Conservation (phyloP, 306 rosid species). For the Gillenia trifoliata region DNA sequence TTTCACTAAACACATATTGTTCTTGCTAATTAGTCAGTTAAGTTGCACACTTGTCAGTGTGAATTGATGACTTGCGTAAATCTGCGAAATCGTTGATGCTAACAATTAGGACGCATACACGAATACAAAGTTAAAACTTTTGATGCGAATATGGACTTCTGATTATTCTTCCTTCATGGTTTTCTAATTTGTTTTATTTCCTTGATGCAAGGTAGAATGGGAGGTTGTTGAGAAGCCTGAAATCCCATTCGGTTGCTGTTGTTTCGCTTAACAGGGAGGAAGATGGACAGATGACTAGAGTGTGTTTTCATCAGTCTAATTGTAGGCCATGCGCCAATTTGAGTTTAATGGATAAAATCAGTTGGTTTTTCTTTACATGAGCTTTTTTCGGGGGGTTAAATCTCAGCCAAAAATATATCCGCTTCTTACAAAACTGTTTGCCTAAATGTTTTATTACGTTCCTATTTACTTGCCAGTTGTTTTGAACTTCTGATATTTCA, state of each 20-base stretch:
- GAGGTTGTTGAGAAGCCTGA: constrained; percentile 74
- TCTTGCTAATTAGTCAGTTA: neutral
- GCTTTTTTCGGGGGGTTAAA: neutral
- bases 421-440: neutral
- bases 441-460: neutral
- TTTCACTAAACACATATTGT: neutral
- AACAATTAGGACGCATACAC: neutral
- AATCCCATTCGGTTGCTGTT: constrained; percentile 67
- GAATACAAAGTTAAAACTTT: neutral
- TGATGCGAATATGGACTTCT: neutral
- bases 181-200: neutral
- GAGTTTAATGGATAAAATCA: constrained; percentile 12
- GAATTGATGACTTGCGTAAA: neutral
- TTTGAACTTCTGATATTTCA: neutral
- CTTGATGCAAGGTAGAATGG: constrained; percentile 61
- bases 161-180: neutral
- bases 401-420: neutral
- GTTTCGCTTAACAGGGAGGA: constrained; percentile 90
- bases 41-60: neutral
- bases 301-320: constrained; percentile 31
- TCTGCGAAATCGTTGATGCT: neutral
- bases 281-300: constrained; percentile 52
- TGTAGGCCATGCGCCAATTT: constrained; percentile 14
- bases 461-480: constrained; percentile 2
- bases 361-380: neutral